phyloP scores from a whole-genome alignment of 805 yeast genomes.

The Brettanomyces naardenensis region DNA sequence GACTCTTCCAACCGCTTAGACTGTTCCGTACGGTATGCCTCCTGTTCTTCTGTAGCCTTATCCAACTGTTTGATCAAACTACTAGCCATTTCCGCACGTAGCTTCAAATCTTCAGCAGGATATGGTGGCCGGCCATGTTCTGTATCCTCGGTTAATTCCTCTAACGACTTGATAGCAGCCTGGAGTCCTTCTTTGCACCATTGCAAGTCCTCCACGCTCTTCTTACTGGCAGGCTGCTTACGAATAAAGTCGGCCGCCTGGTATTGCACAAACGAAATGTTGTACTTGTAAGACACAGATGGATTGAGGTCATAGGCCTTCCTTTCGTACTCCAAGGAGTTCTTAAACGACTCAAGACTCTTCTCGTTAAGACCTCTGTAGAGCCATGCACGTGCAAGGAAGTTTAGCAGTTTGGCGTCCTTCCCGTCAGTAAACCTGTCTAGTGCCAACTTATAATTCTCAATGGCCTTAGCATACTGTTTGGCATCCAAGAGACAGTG shows the following conservation, averaged over 20 bases:
- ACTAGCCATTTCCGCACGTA: constrained; percentile 82
- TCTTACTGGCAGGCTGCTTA: constrained; percentile 48
- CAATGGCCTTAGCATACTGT: constrained; percentile 81
- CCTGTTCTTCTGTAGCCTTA: constrained; percentile 64
- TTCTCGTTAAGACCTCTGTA: constrained; percentile 65
- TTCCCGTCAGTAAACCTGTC: constrained; percentile 52
- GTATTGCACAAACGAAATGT: constrained; percentile 75
- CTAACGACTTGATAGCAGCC: constrained; percentile 52
- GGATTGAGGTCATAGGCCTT: constrained; percentile 41
- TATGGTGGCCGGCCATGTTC: constrained; percentile 53
- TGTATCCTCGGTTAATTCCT: constrained; percentile 45
- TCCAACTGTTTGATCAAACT: constrained; percentile 68
- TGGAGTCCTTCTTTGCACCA: constrained; percentile 48
- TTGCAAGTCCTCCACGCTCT: constrained; percentile 57
- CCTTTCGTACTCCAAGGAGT: constrained; percentile 55
- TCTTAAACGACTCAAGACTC: constrained; percentile 49
- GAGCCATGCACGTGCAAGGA: constrained; percentile 86
- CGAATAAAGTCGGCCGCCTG: constrained; percentile 80
- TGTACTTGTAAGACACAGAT: constrained; percentile 53
- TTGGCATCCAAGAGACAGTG: constrained; percentile 79
- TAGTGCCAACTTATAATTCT: constrained; percentile 76
- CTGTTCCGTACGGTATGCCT: constrained; percentile 50
- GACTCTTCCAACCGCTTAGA: constrained; percentile 67
- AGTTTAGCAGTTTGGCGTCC: constrained; percentile 59
- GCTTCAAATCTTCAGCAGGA: constrained; percentile 69